Evolutionary conservation across 2,329 filamentous ascomycete genomes (phyloP).

Genomic region (Microdochium bolleyi): DNA sequence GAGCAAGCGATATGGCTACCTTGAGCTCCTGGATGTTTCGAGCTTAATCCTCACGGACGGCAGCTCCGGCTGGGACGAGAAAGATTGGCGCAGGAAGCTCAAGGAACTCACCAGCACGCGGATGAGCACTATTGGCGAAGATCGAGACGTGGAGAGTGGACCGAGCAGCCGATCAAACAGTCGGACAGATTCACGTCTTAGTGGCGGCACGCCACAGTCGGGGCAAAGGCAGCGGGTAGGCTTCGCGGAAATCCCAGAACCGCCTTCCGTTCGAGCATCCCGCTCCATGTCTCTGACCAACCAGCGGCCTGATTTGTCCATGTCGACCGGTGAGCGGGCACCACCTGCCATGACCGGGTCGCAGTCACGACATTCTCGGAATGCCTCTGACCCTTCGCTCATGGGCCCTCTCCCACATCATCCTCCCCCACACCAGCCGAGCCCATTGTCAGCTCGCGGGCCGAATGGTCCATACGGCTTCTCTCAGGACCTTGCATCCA

Average conservation of each 20-base stretch:
- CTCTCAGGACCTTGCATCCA: conserved; percentile 33
- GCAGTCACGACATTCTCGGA: conserved; percentile 31
- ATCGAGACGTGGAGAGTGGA: conserved; percentile 26
- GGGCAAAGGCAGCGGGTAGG: conserved; percentile 38
- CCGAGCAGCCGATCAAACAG: conserved; percentile 46
- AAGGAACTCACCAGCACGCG: conserved; percentile 81
- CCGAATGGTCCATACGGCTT: conserved; percentile 29
- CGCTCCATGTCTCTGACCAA: conserved; percentile 40
- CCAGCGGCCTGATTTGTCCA: conserved; percentile 21
- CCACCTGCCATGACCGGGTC: conserved; percentile 23
- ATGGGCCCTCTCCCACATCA: conserved; percentile 12
- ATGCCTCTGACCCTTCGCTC: conserved; percentile 37
- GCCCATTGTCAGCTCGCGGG: conserved; percentile 21
- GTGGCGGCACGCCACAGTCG: conserved; percentile 19
- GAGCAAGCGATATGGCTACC: conserved; percentile 78
- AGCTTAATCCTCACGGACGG: conserved; percentile 71
- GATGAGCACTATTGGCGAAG: conserved; percentile 56
- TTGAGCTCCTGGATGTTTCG: conserved; percentile 82
- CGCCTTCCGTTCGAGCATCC: conserved; percentile 35
- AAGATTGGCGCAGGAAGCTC: conserved; percentile 81
- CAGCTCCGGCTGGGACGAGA: conserved; percentile 71
- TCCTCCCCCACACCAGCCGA: conserved; percentile 14
- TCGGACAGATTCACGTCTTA: conserved; percentile 44
- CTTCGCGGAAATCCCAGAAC: conserved; percentile 43
- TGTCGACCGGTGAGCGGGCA: conserved; percentile 16